Conservation (phyloP, 2,329 filamentous ascomycete genomes). For the Diaporthe batatas region DNA sequence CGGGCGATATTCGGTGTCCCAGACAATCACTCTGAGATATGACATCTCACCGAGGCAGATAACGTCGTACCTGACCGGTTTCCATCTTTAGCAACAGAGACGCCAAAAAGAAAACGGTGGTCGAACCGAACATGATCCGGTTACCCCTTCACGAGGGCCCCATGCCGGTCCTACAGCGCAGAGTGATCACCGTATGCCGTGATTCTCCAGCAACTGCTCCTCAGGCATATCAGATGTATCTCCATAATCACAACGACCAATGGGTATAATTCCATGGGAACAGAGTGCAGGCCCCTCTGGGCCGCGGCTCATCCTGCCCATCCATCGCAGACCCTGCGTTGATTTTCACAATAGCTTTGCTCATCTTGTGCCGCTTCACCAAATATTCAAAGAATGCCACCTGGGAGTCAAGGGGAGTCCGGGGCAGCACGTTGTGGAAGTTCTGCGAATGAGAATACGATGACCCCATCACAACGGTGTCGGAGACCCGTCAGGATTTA, state of each 20-base stretch:
- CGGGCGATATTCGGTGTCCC: constrained; percentile 22
- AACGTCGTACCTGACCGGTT: not conserved
- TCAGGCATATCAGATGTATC: not conserved
- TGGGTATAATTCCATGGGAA: not conserved
- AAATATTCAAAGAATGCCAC: not conserved
- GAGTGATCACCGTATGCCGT: not conserved
- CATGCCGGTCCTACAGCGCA: not conserved
- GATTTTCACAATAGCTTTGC: not conserved
- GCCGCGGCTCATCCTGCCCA: not conserved
- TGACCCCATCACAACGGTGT: not conserved
- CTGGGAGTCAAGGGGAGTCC: not conserved
- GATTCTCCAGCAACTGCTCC: not conserved
- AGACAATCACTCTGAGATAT: constrained; percentile 11
- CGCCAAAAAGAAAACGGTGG: not conserved
- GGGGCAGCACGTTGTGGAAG: not conserved
- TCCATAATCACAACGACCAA: not conserved
- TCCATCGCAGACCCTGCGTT: not conserved
- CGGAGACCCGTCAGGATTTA: not conserved
- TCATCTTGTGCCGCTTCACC: not conserved
- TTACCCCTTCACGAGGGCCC: not conserved
- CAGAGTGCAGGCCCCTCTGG: not conserved
- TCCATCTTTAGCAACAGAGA: constrained; percentile 21
- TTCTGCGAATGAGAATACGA: not conserved
- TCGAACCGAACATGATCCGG: not conserved
- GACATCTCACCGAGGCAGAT: not conserved